Percentiles rank a stretch among this genome's conserved stretches.
phyloP scores from a whole-genome alignment of 768 basidiomycete genomes.

The Mycena latifolia region DNA sequence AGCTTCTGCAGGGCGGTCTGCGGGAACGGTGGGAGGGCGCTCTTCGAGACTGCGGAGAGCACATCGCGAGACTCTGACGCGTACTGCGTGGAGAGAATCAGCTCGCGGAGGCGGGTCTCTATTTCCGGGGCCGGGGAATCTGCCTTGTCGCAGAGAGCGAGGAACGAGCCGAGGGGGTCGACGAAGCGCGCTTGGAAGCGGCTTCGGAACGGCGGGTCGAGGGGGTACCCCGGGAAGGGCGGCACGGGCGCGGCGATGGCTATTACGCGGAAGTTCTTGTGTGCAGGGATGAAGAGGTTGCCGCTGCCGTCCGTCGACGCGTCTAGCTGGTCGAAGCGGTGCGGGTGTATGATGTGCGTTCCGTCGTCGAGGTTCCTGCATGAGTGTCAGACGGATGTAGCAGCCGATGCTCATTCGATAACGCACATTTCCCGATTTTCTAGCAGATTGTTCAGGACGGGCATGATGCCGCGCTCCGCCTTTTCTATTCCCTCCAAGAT shows the following conservation, averaged over 20 bases:
- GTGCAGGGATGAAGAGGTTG: conserved; percentile 71
- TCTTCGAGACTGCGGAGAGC: conserved; percentile 65
- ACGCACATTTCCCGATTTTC: conserved; percentile 79
- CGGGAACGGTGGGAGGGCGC: conserved; percentile 70
- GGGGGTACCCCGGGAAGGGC: conserved; percentile 73
- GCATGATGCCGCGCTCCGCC: conserved; percentile 81
- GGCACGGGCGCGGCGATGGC: conserved; percentile 79
- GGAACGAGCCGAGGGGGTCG: conserved; percentile 67
- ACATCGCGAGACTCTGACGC: conserved; percentile 69
- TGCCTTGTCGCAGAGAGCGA: conserved; percentile 53
- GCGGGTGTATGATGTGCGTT: conserved; percentile 76
- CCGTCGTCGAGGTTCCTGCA: conserved; percentile 76
- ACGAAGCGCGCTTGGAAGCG: conserved; percentile 78
- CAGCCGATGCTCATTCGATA: not conserved
- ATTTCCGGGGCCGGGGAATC: conserved; percentile 44
- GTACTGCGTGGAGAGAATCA: conserved; percentile 73
- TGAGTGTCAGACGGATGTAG: conserved; percentile 1
- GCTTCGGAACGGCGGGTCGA: conserved; percentile 77
- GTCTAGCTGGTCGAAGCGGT: conserved; percentile 64
- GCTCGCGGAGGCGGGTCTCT: conserved; percentile 58
- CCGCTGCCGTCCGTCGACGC: conserved; percentile 46
- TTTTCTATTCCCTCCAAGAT: conserved; percentile 81
- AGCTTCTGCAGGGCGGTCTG: conserved; percentile 73
- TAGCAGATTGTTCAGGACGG: conserved; percentile 75
- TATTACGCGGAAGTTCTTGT: conserved; percentile 76